A percentile compares a stretch with the other conserved stretches of the same genome.
These are phyloP conservation scores for Clonostachys rosea DNA, from an alignment of 2,329 filamentous ascomycete genomes.

Conservation along the genomic window DNA sequence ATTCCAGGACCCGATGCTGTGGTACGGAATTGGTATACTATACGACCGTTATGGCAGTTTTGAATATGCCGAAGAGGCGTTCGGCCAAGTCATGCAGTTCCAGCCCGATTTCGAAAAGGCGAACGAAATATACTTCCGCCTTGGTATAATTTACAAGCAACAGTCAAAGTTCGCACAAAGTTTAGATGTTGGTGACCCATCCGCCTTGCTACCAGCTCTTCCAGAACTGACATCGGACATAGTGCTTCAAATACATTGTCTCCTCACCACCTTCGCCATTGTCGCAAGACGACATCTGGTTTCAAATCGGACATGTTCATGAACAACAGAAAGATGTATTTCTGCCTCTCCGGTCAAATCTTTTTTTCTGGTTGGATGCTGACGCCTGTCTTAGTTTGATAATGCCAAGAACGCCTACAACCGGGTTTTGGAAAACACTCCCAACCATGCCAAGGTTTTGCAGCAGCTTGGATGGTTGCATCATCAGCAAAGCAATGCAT, in stretches of 20 bases:
- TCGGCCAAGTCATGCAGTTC: conserved; percentile 98
- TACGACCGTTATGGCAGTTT: conserved; percentile 96
- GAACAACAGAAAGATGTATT: conserved; percentile 98
- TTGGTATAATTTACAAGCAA: conserved; percentile 99
- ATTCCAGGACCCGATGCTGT: conserved; percentile 82
- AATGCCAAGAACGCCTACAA: conserved; percentile 89
- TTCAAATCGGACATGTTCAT: conserved; percentile 98
- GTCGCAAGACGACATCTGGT: conserved; percentile 98
- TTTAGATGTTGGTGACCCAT: conserved; percentile 64
- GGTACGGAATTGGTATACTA: conserved; percentile 97
- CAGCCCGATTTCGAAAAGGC: conserved; percentile 97
- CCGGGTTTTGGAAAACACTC: conserved; percentile 88
- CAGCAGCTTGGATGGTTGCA: conserved; percentile 98
- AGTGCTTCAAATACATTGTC: conserved; percentile 99
- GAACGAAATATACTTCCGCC: conserved; percentile 96
- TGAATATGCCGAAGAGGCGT: conserved; percentile 96
- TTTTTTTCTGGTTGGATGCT: conserved; percentile 16
- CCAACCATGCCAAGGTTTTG: conserved; percentile 94
- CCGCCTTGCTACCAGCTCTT: not conserved
- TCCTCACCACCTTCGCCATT: conserved; percentile 85
- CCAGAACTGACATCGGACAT: not conserved
- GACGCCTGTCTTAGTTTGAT: conserved; percentile 66
- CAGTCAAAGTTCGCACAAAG: conserved; percentile 91
- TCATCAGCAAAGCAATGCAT: conserved; percentile 90
- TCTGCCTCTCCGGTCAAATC: conserved; percentile 9